These are phyloP conservation scores for Russula griseocarnosa DNA, from an alignment of 768 basidiomycete genomes.

Conservation along the genomic window DNA sequence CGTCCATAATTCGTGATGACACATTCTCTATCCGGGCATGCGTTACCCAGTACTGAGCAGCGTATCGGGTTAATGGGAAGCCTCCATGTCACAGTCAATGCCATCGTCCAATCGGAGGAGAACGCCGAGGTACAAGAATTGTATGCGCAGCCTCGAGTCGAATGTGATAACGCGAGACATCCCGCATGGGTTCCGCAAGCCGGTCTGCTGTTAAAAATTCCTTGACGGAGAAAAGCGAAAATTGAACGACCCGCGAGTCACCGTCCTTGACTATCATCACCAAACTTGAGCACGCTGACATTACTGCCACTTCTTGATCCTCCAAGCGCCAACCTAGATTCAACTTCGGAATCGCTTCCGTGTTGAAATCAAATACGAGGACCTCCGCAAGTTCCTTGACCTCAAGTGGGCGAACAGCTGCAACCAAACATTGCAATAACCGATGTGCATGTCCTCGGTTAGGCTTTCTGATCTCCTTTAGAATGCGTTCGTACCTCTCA, in stretches of 20 bases:
- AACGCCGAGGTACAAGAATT: no score
- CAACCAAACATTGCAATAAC: not conserved
- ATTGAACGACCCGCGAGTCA: no score
- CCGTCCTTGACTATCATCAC: no score
- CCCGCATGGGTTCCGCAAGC: no score
- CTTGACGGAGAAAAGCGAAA: no score
- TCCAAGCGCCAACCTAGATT: not conserved
- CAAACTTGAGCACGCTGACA: not conserved
- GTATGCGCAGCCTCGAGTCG: no score
- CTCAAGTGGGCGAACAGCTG: not conserved
- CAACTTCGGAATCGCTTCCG: not conserved
- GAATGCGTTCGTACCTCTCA: not conserved
- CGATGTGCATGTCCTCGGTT: not conserved
- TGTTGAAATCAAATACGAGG: not conserved
- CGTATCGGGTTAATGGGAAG: not conserved
- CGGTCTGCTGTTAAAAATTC: no score
- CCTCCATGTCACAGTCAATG: not conserved
- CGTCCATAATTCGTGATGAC: not conserved
- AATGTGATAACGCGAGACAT: no score
- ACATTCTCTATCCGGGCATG: not conserved
- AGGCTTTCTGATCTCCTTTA: not conserved
- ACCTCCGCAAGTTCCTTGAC: not conserved
- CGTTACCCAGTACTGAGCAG: not conserved
- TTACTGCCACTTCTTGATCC: no score
- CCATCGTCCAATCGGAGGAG: no score